These are phyloP conservation scores for Stygiomarasmius scandens DNA, from an alignment of 1,284 basidiomycete species.

Conservation along the genomic window DNA sequence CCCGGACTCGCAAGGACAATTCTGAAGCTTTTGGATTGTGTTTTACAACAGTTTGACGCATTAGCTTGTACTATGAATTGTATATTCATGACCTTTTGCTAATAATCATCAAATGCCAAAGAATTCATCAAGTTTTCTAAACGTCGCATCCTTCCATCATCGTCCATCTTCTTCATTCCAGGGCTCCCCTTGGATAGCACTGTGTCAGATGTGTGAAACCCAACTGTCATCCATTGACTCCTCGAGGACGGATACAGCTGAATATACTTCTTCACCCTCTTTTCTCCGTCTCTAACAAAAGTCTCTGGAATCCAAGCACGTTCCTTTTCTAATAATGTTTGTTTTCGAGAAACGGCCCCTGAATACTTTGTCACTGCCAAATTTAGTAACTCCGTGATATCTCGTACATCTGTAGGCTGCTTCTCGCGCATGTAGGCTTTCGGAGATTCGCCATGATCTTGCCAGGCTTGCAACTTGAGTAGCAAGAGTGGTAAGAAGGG, in stretches of 20 bases:
- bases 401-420: constrained; percentile 42
- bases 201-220: constrained; percentile 12
- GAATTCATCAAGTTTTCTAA: no score
- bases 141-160: no score
- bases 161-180: no score
- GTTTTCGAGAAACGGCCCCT: background rate
- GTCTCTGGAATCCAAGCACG: constrained; percentile 21
- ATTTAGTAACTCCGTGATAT: constrained; percentile 44
- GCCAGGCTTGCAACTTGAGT: constrained; percentile 55
- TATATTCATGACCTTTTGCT: no score
- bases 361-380: constrained; percentile 29
- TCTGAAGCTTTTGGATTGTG: no score
- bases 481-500: constrained; percentile 48
- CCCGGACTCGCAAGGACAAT: no score
- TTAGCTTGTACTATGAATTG: no score
- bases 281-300: constrained; percentile 22
- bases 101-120: no score
- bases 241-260: constrained; percentile 16
- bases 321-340: constrained; percentile 16
- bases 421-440: constrained; percentile 38
- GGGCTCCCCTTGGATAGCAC: no score
- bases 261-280: constrained; percentile 22
- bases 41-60: no score
- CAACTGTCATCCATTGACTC: constrained; percentile 22
- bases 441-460: constrained; percentile 41